A percentile compares a stretch with the other conserved stretches of the same genome.
Conservation (phyloP, 352 stramenopile species). For the Elongisporangium undulatum region DNA sequence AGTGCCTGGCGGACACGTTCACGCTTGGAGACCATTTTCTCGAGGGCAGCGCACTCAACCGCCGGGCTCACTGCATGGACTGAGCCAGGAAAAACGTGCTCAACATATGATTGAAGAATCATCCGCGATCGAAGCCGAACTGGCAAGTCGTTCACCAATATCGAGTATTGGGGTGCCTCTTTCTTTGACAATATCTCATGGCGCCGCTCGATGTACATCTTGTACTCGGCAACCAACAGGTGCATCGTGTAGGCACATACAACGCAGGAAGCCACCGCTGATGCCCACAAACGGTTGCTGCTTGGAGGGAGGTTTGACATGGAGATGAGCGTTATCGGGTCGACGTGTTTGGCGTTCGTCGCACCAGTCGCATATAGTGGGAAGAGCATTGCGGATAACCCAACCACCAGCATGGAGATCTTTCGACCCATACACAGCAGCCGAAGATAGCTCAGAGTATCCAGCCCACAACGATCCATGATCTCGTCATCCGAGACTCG, state of each 20-base stretch:
- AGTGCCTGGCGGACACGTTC: constrained; percentile 43
- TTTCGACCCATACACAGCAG: constrained; percentile 67
- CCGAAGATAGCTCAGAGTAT: constrained; percentile 71
- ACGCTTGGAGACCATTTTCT: constrained; percentile 51
- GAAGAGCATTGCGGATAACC: constrained; percentile 56
- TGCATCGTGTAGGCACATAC: constrained; percentile 55
- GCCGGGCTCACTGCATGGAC: constrained; percentile 69
- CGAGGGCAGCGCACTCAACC: constrained; percentile 57
- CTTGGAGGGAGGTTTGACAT: constrained; percentile 67
- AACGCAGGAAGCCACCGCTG: constrained; percentile 33
- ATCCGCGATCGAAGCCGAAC: constrained; percentile 40
- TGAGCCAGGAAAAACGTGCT: constrained; percentile 57
- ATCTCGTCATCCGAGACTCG: constrained; percentile 56
- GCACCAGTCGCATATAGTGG: constrained; percentile 62
- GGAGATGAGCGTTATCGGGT: constrained; percentile 58
- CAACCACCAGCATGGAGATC: constrained; percentile 51
- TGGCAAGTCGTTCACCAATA: constrained; percentile 67
- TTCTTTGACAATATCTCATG: constrained; percentile 59
- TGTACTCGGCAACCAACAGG: constrained; percentile 51
- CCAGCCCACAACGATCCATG: constrained; percentile 63
- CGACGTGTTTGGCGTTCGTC: constrained; percentile 19
- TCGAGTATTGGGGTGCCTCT: constrained; percentile 64
- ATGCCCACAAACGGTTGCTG: constrained; percentile 59
- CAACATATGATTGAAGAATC: constrained; percentile 60
- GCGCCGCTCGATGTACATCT: constrained; percentile 49